Conservation (phyloP, 192 early-diverging fungal genomes). For the Kappamyces sp. region DNA sequence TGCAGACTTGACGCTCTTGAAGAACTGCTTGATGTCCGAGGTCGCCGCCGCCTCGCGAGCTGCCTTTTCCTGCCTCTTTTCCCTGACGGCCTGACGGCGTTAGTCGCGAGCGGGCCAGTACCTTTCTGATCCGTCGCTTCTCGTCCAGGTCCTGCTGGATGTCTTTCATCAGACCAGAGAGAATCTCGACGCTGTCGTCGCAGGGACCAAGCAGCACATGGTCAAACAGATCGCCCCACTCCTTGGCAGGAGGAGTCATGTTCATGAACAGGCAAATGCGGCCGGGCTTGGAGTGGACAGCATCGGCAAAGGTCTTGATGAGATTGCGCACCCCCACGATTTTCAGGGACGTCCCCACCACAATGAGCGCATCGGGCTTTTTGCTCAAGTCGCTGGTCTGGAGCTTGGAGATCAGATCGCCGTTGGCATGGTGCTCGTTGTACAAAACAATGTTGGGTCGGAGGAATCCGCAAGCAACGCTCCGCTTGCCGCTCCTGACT, state of each 20-base stretch:
- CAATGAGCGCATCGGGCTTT: constrained; percentile 71
- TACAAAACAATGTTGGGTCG: constrained; percentile 93
- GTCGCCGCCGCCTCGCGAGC: not conserved
- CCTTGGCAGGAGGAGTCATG: constrained; percentile 49
- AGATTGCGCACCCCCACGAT: constrained; percentile 70
- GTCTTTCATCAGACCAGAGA: not conserved
- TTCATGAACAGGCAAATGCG: constrained; percentile 69
- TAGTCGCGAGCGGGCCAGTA: no score
- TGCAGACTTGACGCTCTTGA: not conserved
- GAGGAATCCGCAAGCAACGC: constrained; percentile 65
- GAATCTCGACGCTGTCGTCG: constrained; percentile 43
- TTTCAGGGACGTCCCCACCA: constrained; percentile 87
- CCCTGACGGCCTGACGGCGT: not conserved
- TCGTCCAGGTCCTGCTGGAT: not conserved
- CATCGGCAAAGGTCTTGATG: constrained; percentile 63
- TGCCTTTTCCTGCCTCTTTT: not conserved
- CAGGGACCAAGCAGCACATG: constrained; percentile 63
- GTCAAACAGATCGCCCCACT: constrained; percentile 79
- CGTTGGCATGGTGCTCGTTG: constrained; percentile 81
- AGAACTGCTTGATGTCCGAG: not conserved
- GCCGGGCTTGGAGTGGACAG: constrained; percentile 19
- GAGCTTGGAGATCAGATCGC: constrained; percentile 61
- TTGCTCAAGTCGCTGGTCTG: constrained; percentile 48
- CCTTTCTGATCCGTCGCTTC: not conserved
- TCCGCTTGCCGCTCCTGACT: constrained; percentile 62